Evolutionary conservation across 108 stramenopile genomes (phyloP).

Genomic region (Thalassiosira profunda): DNA sequence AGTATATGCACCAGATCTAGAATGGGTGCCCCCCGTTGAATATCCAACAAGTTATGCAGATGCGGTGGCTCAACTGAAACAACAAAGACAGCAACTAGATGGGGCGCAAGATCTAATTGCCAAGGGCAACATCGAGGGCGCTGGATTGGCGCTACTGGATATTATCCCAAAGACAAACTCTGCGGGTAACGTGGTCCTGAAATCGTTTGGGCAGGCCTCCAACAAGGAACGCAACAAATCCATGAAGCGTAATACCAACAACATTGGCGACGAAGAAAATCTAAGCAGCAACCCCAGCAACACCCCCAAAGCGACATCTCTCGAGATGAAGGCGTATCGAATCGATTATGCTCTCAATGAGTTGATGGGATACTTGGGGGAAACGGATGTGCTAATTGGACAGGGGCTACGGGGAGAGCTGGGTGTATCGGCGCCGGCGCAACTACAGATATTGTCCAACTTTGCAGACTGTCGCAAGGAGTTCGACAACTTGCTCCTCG

Average conservation of each 20-base stretch:
- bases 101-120: constrained; percentile 42
- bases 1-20: constrained; percentile 69
- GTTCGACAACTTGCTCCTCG: constrained; percentile 61
- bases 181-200: constrained; percentile 41
- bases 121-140: constrained; percentile 61
- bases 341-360: constrained; percentile 58
- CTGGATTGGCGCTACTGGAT: constrained; percentile 67
- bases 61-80: constrained; percentile 43
- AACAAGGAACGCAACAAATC: constrained; percentile 32
- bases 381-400: constrained; percentile 72
- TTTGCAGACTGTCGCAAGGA: constrained; percentile 46
- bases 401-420: constrained; percentile 77
- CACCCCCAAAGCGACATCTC: constrained; percentile 12
- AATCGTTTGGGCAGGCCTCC: constrained; percentile 1
- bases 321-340: constrained; percentile 56
- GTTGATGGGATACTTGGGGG: constrained; percentile 50
- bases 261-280: constrained; percentile 3
- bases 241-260: constrained; percentile 14
- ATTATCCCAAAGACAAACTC: constrained; percentile 60
- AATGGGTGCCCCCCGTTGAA: constrained; percentile 68
- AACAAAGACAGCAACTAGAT: constrained; percentile 46
- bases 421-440: constrained; percentile 70
- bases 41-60: constrained; percentile 47
- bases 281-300: constrained; percentile 20
- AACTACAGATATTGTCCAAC: constrained; percentile 63